phyloP scores from a whole-genome alignment of 108 stramenopile genomes.

The Cyclotella cryptica region DNA sequence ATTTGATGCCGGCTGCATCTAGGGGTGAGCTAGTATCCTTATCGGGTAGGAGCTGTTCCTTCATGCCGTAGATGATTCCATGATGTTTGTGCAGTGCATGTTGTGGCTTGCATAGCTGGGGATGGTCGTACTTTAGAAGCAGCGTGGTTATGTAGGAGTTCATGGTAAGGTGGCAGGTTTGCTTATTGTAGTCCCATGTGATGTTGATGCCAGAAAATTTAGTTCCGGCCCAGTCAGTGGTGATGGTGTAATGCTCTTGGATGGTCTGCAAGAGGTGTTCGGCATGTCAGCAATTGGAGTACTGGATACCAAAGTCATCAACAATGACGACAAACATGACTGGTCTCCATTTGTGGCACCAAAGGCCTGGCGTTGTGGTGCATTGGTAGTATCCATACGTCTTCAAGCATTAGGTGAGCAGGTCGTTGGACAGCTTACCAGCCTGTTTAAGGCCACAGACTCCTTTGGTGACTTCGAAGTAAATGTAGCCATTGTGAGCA shows the following conservation, averaged over 20 bases:
- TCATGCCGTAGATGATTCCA: not conserved
- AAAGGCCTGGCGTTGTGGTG: constrained; percentile 5
- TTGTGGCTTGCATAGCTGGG: not conserved
- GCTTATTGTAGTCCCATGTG: constrained; percentile 13
- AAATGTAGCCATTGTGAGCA: not conserved
- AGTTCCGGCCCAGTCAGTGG: constrained; percentile 12
- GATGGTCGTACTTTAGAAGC: not conserved
- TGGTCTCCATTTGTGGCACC: constrained; percentile 14
- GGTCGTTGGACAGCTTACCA: constrained; percentile 47
- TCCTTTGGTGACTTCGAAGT: constrained; percentile 16
- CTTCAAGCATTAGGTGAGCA: constrained; percentile 17
- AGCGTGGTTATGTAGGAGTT: not conserved
- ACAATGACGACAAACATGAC: constrained; percentile 23
- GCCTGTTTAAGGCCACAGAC: constrained; percentile 57
- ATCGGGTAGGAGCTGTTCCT: not conserved
- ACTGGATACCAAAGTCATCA: constrained; percentile 24
- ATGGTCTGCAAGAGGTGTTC: constrained; percentile 7
- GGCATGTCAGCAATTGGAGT: not conserved
- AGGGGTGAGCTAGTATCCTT: not conserved
- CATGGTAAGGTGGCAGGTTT: not conserved
- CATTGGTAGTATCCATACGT: constrained; percentile 28
- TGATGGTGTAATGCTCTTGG: constrained; percentile 5
- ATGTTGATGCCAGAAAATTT: constrained; percentile 11
- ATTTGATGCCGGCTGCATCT: not conserved
- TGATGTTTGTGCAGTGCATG: not conserved